These are phyloP conservation scores for Tilletia walkeri DNA, from an alignment of 1,284 basidiomycete species.

Conservation along the genomic window DNA sequence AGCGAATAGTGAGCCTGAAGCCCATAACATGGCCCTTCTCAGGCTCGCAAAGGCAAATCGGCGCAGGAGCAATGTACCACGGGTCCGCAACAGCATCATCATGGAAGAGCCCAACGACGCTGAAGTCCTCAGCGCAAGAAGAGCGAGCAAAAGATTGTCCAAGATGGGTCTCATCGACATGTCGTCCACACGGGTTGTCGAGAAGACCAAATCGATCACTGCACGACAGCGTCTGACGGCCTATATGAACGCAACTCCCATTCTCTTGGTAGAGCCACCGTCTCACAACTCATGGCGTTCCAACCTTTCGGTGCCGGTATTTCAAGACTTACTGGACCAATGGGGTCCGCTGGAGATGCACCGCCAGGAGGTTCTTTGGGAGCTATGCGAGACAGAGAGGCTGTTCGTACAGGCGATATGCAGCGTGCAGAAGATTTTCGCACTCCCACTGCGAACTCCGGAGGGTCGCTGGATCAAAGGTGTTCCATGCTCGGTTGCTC, in stretches of 20 bases:
- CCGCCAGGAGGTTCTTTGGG: conserved; percentile 28
- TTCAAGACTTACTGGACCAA: conserved; percentile 7
- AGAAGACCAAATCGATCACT: conserved; percentile 6
- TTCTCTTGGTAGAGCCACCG: conserved; percentile 23
- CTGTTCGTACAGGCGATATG: conserved; percentile 21
- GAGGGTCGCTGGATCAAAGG: conserved; percentile 19
- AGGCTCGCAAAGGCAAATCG: neutral
- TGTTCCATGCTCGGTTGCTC: conserved; percentile 19
- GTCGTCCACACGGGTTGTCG: neutral
- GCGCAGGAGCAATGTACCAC: neutral
- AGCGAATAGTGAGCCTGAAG: neutral
- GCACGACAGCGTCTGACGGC: conserved; percentile 5
- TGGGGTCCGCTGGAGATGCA: conserved; percentile 28
- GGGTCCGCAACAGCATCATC: neutral
- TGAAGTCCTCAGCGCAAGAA: conserved; percentile 2
- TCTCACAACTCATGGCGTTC: conserved; percentile 22
- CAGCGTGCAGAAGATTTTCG: conserved; percentile 19
- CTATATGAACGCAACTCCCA: neutral
- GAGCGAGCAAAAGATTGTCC: conserved; percentile 13
- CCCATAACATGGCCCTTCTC: neutral
- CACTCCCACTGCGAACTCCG: conserved; percentile 19
- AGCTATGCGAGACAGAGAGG: conserved; percentile 23
- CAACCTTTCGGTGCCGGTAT: conserved; percentile 10
- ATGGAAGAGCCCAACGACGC: neutral
- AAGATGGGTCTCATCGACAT: conserved; percentile 11